A percentile compares a stretch with the other conserved stretches of the same genome.
Evolutionary conservation across 2,329 filamentous ascomycete genomes (phyloP).

Genomic region (Xylariaceae sp.): DNA sequence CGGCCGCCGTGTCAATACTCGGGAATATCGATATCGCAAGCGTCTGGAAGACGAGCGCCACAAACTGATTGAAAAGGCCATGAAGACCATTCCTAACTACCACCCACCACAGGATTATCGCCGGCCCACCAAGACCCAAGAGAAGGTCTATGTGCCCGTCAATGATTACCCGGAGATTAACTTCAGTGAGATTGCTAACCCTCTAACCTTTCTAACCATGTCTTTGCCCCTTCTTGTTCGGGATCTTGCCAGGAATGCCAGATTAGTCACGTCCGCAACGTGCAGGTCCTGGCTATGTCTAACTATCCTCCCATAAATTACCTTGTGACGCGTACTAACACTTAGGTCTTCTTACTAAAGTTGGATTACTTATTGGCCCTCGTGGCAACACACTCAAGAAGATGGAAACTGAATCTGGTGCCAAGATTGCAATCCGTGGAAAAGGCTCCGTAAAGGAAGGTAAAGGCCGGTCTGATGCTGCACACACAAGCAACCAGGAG

Average conservation of each 20-base stretch:
- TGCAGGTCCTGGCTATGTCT: constrained; percentile 33
- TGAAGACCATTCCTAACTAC: constrained; percentile 99
- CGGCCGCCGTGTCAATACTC: constrained; percentile 97
- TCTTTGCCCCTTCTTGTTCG: constrained; percentile 38
- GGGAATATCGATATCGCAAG: constrained; percentile 98
- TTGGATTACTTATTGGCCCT: constrained; percentile 99
- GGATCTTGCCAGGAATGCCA: constrained; percentile 45
- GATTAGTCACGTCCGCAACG: constrained; percentile 33
- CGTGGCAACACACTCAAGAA: constrained; percentile 99
- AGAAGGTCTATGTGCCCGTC: constrained; percentile 99
- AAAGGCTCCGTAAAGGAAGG: constrained; percentile 99
- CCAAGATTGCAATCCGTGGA: constrained; percentile 98
- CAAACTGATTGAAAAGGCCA: constrained; percentile 97
- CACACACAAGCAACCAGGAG: constrained; percentile 99
- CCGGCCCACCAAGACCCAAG: constrained; percentile 98
- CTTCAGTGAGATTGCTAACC: constrained; percentile 99
- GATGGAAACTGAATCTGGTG: constrained; percentile 95
- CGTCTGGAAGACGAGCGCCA: constrained; percentile 97
- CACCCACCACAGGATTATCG: constrained; percentile 98
- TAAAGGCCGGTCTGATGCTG: constrained; percentile 97
- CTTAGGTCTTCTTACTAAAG: constrained; percentile 84
- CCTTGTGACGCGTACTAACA: constrained; percentile 70
- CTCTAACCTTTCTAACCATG: constrained; percentile 75
- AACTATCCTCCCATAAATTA: constrained; percentile 35
- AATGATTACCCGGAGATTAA: constrained; percentile 99